A percentile compares a stretch with the other conserved stretches of the same genome.
Conservation (phyloP, 2,329 filamentous ascomycete species). For the Beauveria varroae region DNA sequence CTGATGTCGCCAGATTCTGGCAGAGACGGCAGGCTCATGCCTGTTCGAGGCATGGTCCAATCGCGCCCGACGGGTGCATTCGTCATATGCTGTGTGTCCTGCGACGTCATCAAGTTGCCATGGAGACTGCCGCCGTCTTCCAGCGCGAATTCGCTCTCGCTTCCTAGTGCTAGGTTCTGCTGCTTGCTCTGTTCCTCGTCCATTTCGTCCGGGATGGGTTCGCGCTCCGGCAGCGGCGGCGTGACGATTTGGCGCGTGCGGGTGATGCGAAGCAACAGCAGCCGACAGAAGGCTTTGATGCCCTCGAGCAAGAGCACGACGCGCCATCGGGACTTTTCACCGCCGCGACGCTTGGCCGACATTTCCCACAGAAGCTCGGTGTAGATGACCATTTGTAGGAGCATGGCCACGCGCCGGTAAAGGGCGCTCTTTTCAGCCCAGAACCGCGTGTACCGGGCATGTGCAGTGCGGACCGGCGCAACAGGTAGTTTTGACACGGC, state of each 20-base stretch:
- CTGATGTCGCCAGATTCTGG: conserved; percentile 78
- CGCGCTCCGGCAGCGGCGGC: conserved; percentile 79
- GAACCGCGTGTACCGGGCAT: conserved; percentile 59
- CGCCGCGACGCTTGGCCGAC: conserved; percentile 80
- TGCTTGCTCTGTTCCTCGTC: conserved; percentile 30
- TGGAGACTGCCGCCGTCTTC: conserved; percentile 23
- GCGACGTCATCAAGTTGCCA: conserved; percentile 19
- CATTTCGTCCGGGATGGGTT: conserved; percentile 57
- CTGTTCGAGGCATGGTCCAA: conserved; percentile 94
- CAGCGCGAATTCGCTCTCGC: conserved; percentile 33
- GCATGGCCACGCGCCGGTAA: conserved; percentile 74
- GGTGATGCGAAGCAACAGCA: conserved; percentile 75
- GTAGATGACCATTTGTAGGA: conserved; percentile 86
- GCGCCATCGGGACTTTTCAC: conserved; percentile 74
- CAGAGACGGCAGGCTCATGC: conserved; percentile 73
- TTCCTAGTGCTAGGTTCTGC: conserved; percentile 32
- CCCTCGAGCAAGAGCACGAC: conserved; percentile 78
- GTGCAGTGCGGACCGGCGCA: conserved; percentile 46
- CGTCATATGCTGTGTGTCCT: conserved; percentile 17
- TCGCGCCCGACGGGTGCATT: conserved; percentile 42
- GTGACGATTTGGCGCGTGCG: conserved; percentile 74
- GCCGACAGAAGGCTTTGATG: conserved; percentile 75
- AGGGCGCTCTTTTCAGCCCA: conserved; percentile 57
- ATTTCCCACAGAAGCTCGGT: conserved; percentile 97
- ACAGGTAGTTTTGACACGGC: conserved; percentile 51